These are phyloP conservation scores for Sugiyamaella neomexicana DNA, from an alignment of 1,139 yeast species.

Conservation along the genomic window DNA sequence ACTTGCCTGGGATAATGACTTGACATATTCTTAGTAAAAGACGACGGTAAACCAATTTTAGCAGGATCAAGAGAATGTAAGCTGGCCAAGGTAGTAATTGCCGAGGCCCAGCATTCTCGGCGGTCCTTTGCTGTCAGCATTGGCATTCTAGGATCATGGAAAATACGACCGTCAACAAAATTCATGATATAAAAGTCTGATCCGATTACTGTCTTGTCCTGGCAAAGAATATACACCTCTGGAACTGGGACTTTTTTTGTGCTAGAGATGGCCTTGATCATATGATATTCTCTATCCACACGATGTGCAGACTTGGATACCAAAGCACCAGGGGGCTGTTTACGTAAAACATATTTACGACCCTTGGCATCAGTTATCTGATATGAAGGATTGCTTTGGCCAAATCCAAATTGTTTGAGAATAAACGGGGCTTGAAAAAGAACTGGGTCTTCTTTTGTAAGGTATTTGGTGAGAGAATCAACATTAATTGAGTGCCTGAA, in stretches of 20 bases:
- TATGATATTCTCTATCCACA: slow-evolving; percentile 61
- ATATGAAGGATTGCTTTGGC: slow-evolving; percentile 70
- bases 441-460: slow-evolving; percentile 22
- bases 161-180: slow-evolving; percentile 58
- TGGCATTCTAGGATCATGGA: slow-evolving; percentile 56
- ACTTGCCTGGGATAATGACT: slow-evolving; percentile 59
- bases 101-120: slow-evolving; percentile 50
- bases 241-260: slow-evolving; percentile 55
- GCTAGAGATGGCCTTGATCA: slow-evolving; percentile 46
- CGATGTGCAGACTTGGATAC: slow-evolving; percentile 65
- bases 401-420: slow-evolving; percentile 58
- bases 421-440: slow-evolving; percentile 31
- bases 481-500: slow-evolving; percentile 42
- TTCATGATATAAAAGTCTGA: slow-evolving; percentile 68
- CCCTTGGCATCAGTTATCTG: slow-evolving; percentile 49
- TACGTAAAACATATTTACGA: slow-evolving; percentile 52
- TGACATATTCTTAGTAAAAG: slow-evolving; percentile 47
- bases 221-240: slow-evolving; percentile 63
- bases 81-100: slow-evolving; percentile 52
- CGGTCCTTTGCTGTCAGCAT: slow-evolving; percentile 37
- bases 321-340: slow-evolving; percentile 61
- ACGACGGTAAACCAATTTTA: slow-evolving; percentile 44
- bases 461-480: slow-evolving; percentile 39
- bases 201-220: slow-evolving; percentile 64
- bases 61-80: slow-evolving; percentile 56